A percentile compares a stretch with the other conserved stretches of the same genome.
These are phyloP conservation scores for Neoboletus brunneissimus DNA, from an alignment of 768 basidiomycete species.

Conservation along the genomic window DNA sequence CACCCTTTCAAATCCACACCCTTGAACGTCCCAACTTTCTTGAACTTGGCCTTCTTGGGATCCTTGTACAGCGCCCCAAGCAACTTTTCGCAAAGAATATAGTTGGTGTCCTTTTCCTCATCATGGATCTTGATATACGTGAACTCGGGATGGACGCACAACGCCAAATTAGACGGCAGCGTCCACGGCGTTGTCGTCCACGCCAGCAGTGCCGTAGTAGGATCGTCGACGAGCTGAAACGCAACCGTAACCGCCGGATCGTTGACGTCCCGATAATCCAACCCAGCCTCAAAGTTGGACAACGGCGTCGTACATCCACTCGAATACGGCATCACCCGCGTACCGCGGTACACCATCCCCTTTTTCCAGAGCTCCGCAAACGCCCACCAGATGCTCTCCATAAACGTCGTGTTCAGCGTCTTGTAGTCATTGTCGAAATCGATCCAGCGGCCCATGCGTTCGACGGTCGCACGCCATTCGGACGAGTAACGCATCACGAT, in stretches of 20 bases:
- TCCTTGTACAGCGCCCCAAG: slow-evolving; percentile 92
- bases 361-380: slow-evolving; percentile 94
- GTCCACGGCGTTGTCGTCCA: slow-evolving; percentile 99
- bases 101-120: slow-evolving; percentile 78
- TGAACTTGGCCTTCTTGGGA: slow-evolving; percentile 94
- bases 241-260: slow-evolving; percentile 95
- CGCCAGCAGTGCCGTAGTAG: slow-evolving; percentile 82
- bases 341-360: slow-evolving; percentile 86
- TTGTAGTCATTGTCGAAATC: slow-evolving; percentile 99
- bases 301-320: slow-evolving; percentile 94
- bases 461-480: slow-evolving; percentile 94
- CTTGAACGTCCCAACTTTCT: slow-evolving; percentile 83
- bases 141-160: slow-evolving; percentile 96
- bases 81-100: slow-evolving; percentile 87
- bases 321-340: slow-evolving; percentile 97
- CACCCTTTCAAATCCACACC: slow-evolving; percentile 94
- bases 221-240: slow-evolving; percentile 93
- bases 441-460: slow-evolving; percentile 99
- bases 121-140: slow-evolving; percentile 98
- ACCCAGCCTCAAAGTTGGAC: slow-evolving; percentile 95
- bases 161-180: slow-evolving; percentile 88
- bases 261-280: slow-evolving; percentile 87
- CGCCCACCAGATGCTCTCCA: slow-evolving; percentile 99
- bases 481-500: slow-evolving; percentile 97
- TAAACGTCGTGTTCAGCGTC: slow-evolving; percentile 88